These are phyloP conservation scores for Citrus trifoliata DNA, from an alignment of 345 rosid species.

Conservation along the genomic window DNA sequence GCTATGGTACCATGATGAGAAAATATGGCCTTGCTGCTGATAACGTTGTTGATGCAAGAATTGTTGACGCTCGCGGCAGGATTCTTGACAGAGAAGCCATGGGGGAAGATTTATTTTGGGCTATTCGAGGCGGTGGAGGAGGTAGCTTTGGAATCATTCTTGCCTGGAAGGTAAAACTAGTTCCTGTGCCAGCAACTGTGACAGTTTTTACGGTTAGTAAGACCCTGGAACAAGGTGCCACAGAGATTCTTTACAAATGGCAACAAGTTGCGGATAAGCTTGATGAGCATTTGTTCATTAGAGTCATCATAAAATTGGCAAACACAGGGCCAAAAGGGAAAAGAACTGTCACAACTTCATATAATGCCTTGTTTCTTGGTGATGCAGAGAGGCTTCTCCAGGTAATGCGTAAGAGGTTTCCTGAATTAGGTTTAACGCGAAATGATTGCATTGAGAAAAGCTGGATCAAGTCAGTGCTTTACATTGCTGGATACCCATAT, in stretches of 20 bases:
- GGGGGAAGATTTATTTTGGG: slow-evolving; percentile 30
- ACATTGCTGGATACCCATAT: neutral
- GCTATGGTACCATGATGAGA: slow-evolving; percentile 19
- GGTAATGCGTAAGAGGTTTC: neutral
- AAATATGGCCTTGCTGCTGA: slow-evolving; percentile 19
- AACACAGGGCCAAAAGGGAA: neutral
- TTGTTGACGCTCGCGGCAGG: slow-evolving; percentile 12
- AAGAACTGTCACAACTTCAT: slow-evolving; percentile 13
- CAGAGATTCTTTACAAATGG: slow-evolving; percentile 11
- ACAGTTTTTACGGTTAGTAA: slow-evolving; percentile 14
- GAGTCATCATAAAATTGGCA: neutral
- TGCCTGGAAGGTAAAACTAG: slow-evolving; percentile 17
- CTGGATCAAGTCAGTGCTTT: slow-evolving; percentile 1
- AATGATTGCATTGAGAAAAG: neutral
- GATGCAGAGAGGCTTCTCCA: neutral
- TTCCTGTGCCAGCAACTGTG: slow-evolving; percentile 16
- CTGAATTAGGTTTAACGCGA: neutral
- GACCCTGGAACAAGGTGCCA: slow-evolving; percentile 17
- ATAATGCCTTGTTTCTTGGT: neutral
- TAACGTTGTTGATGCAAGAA: slow-evolving; percentile 17
- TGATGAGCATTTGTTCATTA: neutral
- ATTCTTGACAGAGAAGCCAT: slow-evolving; percentile 13
- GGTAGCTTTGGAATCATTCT: slow-evolving; percentile 18
- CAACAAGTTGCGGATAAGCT: slow-evolving; percentile 15
- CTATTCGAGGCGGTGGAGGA: slow-evolving; percentile 16